Conservation (phyloP, 2,329 filamentous ascomycete genomes). For the Fusarium brachygibbosum region DNA sequence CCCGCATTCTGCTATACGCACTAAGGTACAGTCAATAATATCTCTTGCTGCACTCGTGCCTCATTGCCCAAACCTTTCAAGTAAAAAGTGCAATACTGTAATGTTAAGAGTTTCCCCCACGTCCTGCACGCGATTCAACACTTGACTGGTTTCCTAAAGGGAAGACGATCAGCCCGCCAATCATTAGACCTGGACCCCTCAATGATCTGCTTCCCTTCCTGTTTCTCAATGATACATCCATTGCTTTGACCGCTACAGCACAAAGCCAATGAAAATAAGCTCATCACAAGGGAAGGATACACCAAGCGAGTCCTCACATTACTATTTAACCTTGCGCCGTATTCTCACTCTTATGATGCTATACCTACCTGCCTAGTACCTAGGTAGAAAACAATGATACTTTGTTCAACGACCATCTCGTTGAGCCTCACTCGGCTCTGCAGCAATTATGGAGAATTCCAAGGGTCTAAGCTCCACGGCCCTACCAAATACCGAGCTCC, state of each 20-base stretch:
- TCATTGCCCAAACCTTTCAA: too few relatives aligned
- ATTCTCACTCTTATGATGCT: background rate
- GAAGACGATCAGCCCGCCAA: slow-evolving; percentile 15
- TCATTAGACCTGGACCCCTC: slow-evolving; percentile 8
- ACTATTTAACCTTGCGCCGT: background rate
- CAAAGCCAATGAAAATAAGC: background rate
- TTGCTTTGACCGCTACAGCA: slow-evolving; percentile 2
- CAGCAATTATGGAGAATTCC: slow-evolving; percentile 29
- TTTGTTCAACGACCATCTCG: background rate
- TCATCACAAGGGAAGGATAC: background rate
- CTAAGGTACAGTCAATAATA: background rate
- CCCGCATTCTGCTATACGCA: slow-evolving; percentile 16
- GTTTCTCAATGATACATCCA: background rate
- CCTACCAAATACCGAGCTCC: slow-evolving; percentile 29
- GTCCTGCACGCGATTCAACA: slow-evolving; percentile 11
- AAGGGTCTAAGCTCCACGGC: slow-evolving; percentile 30
- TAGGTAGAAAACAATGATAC: background rate
- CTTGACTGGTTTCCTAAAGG: slow-evolving; percentile 2
- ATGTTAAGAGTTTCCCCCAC: slow-evolving; percentile 20
- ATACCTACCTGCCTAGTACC: too few relatives aligned
- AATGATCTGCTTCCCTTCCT: background rate
- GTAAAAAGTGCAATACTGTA: background rate
- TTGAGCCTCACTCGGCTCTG: slow-evolving; percentile 31
- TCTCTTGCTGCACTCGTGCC: background rate
- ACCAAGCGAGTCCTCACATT: background rate